phyloP scores from a whole-genome alignment of 1,284 basidiomycete species.

The Rugosomyces carneus region DNA sequence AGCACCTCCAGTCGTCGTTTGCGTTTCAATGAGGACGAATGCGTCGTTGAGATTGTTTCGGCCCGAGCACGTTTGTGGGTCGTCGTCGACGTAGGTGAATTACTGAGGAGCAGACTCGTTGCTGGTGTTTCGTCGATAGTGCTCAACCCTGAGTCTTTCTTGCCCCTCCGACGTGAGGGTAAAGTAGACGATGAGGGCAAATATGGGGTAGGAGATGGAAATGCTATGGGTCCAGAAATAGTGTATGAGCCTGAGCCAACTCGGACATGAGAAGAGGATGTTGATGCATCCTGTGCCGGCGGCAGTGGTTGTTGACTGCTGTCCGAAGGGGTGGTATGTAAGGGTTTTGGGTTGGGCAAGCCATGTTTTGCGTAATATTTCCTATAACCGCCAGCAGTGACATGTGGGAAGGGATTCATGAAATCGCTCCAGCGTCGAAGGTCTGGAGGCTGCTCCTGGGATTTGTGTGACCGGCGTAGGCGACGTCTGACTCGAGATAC shows the following conservation, averaged over 20 bases:
- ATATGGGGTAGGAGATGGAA: neutral
- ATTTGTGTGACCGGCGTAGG: slow-evolving; percentile 14
- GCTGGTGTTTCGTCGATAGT: neutral
- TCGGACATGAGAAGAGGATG: neutral
- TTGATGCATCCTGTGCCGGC: neutral
- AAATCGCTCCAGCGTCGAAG: slow-evolving; percentile 30
- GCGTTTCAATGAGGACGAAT: neutral
- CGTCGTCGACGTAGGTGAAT: neutral
- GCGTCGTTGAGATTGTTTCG: neutral
- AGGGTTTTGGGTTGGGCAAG: slow-evolving; percentile 12
- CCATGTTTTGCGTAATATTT: slow-evolving; percentile 27
- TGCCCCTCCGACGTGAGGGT: neutral
- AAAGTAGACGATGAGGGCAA: neutral
- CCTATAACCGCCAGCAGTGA: slow-evolving; percentile 31
- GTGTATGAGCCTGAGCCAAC: neutral
- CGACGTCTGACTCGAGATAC: slow-evolving; percentile 14
- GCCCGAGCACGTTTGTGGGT: neutral
- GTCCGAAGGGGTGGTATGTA: neutral
- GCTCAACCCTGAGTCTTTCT: neutral
- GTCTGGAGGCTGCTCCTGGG: slow-evolving; percentile 24
- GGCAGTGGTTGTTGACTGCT: neutral
- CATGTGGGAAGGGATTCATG: slow-evolving; percentile 29
- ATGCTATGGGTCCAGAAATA: neutral
- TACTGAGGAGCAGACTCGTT: neutral
- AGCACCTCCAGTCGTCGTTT: neutral